These are phyloP conservation scores for Macrolepiota dolichaula DNA, from an alignment of 768 basidiomycete genomes.

Conservation along the genomic window DNA sequence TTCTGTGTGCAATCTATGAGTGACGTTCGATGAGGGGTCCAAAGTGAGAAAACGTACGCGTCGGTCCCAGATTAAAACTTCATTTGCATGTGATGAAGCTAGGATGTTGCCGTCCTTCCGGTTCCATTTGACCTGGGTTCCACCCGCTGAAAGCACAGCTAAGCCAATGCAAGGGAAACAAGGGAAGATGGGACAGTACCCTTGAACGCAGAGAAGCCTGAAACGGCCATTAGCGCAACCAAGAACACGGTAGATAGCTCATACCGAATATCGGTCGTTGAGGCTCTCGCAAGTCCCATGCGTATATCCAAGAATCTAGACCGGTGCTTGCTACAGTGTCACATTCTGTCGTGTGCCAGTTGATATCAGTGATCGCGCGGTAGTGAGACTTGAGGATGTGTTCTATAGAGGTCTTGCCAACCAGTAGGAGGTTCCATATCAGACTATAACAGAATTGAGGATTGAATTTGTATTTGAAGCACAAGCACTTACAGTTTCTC, in stretches of 20 bases:
- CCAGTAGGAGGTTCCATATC: constrained; percentile 88
- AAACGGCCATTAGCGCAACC: neutral
- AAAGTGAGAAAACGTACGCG: constrained; percentile 43
- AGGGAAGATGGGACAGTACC: constrained; percentile 18
- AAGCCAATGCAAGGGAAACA: neutral
- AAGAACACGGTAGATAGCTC: constrained; percentile 38
- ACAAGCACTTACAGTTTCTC: constrained; percentile 68
- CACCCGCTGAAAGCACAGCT: constrained; percentile 49
- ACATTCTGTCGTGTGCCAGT: constrained; percentile 89
- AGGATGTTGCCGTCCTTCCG: constrained; percentile 80
- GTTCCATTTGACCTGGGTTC: constrained; percentile 98
- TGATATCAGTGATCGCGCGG: constrained; percentile 95
- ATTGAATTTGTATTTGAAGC: neutral
- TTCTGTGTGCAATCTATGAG: constrained; percentile 53
- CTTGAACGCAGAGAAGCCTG: constrained; percentile 44
- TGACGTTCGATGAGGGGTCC: neutral
- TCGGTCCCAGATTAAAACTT: constrained; percentile 92
- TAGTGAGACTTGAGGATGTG: constrained; percentile 87
- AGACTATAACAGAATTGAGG: constrained; percentile 40
- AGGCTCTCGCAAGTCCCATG: constrained; percentile 82
- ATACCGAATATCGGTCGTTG: constrained; percentile 75
- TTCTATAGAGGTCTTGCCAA: constrained; percentile 77
- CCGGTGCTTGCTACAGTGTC: constrained; percentile 86
- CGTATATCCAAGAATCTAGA: constrained; percentile 92
- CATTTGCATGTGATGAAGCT: constrained; percentile 85